Percentiles rank a stretch among this genome's conserved stretches.
phyloP scores from a whole-genome alignment of 139 green algal species.

The Chlamydomonas asymmetrica region DNA sequence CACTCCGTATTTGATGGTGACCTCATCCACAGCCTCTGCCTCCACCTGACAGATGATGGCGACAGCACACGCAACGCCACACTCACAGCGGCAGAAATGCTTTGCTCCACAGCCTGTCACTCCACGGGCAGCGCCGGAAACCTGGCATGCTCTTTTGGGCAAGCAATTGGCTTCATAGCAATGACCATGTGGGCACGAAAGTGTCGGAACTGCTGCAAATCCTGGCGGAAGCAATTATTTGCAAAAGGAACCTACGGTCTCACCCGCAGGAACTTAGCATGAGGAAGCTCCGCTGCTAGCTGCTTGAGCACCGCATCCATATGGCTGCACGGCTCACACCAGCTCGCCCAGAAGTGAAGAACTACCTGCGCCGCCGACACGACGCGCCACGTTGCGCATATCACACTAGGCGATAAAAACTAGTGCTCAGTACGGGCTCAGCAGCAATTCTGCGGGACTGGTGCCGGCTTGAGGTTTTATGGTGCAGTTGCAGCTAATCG shows the following conservation, averaged over 20 bases:
- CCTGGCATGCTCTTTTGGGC: background rate
- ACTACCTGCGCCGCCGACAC: constrained; percentile 67
- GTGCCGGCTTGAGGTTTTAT: too few species aligned
- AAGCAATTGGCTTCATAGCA: background rate
- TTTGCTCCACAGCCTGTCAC: background rate
- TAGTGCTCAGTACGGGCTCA: too few species aligned
- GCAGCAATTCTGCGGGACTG: too few species aligned
- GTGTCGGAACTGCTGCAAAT: background rate
- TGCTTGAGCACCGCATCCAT: constrained; percentile 70
- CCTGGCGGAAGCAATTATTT: background rate
- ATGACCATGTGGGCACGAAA: background rate
- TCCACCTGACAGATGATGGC: constrained; percentile 64
- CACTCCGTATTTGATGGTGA: constrained; percentile 70
- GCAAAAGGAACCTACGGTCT: background rate
- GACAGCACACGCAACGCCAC: background rate
- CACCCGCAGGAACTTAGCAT: constrained; percentile 50
- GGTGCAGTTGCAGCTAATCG: too few species aligned
- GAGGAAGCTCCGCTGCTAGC: constrained; percentile 52
- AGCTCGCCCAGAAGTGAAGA: constrained; percentile 80
- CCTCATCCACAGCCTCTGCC: constrained; percentile 77
- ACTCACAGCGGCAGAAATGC: background rate
- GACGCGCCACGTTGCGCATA: too few species aligned
- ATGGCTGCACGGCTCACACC: constrained; percentile 82
- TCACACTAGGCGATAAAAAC: too few species aligned
- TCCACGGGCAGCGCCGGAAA: background rate